Evolutionary conservation across 176 grass and related monocot genomes (phyloP), one percentile per base, ranked within the genome.

Genomic region (Calamus simplicifolius): DNA sequence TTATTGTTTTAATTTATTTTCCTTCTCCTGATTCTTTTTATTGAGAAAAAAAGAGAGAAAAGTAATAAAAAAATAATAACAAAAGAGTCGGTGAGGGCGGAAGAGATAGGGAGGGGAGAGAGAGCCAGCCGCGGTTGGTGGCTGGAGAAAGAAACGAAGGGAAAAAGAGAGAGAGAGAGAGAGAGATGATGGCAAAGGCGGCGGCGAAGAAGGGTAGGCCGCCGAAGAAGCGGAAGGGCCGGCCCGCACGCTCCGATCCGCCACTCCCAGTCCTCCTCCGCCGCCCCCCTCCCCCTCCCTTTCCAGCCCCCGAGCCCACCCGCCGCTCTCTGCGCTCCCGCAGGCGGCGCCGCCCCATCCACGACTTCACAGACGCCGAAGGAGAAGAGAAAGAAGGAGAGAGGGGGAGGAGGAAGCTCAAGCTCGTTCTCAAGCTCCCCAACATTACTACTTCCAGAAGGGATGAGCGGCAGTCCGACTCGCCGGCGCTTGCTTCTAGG

Each of bases 401-500:
- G 65, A 10, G 51, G 18, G 55, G 31, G 23, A 73, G 81, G 16
- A 80, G 84, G 52, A 88, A 93, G 81, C 78, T 98, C 56, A 93
- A 98, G 84, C 75, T 98, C 15, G 82, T 98, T 0, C 76, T 82
- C 55, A 92, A 85, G 79, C 70, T 93, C 23, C 79, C 84, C 13
- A 73, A 73, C 50, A 73, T 76, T 18, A 64, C 78, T 4, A 57
- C 57, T 51, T 79, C 1, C n/a, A 29, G 25, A 56, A 28, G 4
- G 56, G 56, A 19, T 21, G 12, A 25, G 62, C 48, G 4, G 21
- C 13, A 16, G 8, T 43, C 10, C 43, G 38, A 27, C 38, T 38
- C 13, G 69, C 4, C 73, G 72, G 14, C 31, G 63, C 25, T 58
- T 69, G 68, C 65, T 4, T 25, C 28, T 49, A 53, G 28, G 59